These are phyloP conservation scores for Claviceps citrina DNA, from an alignment of 2,329 filamentous ascomycete genomes.

Conservation along the genomic window DNA sequence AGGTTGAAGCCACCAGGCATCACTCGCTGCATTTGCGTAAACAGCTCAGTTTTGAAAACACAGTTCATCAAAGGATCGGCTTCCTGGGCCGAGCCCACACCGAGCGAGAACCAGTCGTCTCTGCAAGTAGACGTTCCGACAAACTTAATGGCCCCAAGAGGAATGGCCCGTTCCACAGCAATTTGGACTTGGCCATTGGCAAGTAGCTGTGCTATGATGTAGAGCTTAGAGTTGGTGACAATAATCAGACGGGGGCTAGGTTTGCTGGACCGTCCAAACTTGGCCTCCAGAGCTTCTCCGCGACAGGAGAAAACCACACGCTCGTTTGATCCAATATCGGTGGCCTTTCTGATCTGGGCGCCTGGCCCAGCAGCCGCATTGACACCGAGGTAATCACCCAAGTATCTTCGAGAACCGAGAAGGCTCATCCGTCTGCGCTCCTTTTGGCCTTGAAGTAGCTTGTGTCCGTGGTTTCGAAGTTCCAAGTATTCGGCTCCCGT, in stretches of 20 bases:
- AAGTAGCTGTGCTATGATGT: conserved; percentile 72
- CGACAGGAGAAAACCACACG: conserved; percentile 77
- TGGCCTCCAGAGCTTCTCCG: conserved; percentile 77
- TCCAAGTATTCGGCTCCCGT: conserved; percentile 80
- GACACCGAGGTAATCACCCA: conserved; percentile 88
- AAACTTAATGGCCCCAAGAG: conserved; percentile 77
- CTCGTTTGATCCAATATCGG: conserved; percentile 58
- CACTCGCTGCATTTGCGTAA: conserved; percentile 72
- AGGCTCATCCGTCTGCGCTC: conserved; percentile 84
- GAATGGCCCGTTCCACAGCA: conserved; percentile 63
- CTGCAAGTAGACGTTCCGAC: conserved; percentile 65
- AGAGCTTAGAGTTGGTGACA: conserved; percentile 73
- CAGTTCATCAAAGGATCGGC: conserved; percentile 88
- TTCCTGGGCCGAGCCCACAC: conserved; percentile 78
- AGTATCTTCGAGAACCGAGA: conserved; percentile 76
- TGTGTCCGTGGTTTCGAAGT: conserved; percentile 75
- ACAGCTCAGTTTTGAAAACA: conserved; percentile 91
- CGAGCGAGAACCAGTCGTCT: conserved; percentile 94
- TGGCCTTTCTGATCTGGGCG: conserved; percentile 60
- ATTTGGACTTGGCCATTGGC: conserved; percentile 73
- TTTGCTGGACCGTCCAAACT: conserved; percentile 93
- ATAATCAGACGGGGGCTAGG: conserved; percentile 72
- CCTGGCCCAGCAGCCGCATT: conserved; percentile 68
- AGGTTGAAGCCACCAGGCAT: conserved; percentile 70
- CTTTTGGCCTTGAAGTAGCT: conserved; percentile 67